These are phyloP conservation scores for Lentinus tigrinus DNA, from an alignment of 768 basidiomycete genomes.

Conservation along the genomic window DNA sequence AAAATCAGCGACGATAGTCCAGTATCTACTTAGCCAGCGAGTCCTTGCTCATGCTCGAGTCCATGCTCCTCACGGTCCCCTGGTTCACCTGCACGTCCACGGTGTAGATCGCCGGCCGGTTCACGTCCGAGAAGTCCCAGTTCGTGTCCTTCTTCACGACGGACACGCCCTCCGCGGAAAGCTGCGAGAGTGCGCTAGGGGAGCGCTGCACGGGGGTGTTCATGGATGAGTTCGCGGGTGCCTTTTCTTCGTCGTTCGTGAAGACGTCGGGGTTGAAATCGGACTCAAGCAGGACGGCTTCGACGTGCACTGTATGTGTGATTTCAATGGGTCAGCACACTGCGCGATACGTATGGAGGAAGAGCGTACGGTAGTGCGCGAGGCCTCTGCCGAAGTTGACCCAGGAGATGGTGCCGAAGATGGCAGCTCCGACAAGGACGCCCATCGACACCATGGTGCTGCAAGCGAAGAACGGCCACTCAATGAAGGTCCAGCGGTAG, in stretches of 20 bases:
- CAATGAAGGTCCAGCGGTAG: conserved; percentile 30
- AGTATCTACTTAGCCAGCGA: too few relatives aligned
- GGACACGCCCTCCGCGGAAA: conserved; percentile 4
- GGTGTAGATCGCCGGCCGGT: conserved; percentile 22
- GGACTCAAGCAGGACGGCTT: conserved; percentile 22
- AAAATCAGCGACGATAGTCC: too few relatives aligned
- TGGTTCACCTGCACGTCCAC: conserved; percentile 12
- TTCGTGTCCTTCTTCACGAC: conserved; percentile 21
- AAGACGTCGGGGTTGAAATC: conserved; percentile 30
- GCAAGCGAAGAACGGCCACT: conserved; percentile 52
- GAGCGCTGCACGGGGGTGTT: conserved; percentile 2
- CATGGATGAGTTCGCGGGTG: neutral
- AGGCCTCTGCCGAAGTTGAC: conserved; percentile 56
- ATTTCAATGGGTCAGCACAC: neutral
- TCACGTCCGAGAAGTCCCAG: conserved; percentile 21
- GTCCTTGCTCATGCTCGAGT: neutral
- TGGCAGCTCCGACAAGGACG: conserved; percentile 35
- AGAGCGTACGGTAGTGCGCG: conserved; percentile 50
- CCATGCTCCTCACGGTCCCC: neutral
- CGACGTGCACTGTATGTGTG: conserved; percentile 14
- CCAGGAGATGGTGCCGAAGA: conserved; percentile 49
- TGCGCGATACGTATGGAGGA: neutral
- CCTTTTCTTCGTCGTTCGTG: conserved; percentile 16
- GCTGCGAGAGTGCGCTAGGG: conserved; percentile 12
- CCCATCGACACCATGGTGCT: conserved; percentile 43